Evolutionary conservation across 2,329 filamentous ascomycete species (phyloP).

Genomic region (Chaetomium globosum): DNA sequence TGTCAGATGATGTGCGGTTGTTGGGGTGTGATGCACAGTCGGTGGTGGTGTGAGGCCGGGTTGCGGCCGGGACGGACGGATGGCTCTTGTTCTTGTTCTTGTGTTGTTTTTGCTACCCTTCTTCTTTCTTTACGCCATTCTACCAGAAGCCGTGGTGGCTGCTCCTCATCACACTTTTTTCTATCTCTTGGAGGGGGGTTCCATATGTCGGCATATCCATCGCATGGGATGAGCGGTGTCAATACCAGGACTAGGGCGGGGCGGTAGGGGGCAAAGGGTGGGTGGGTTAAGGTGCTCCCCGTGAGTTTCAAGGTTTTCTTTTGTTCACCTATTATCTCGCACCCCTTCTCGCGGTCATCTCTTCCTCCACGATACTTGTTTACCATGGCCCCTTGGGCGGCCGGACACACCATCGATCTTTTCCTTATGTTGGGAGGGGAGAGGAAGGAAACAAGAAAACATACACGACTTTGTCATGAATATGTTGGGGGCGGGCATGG

Average conservation of each 20-base stretch:
- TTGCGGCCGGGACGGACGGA: background rate
- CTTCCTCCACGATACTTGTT: background rate
- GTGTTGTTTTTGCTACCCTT: background rate
- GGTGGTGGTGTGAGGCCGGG: background rate
- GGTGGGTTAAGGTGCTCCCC: background rate
- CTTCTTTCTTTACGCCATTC: background rate
- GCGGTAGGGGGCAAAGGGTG: background rate
- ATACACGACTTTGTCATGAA: background rate
- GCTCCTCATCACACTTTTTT: conserved; percentile 9
- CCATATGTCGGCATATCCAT: conserved; percentile 12
- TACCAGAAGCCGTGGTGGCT: background rate
- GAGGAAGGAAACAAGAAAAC: background rate
- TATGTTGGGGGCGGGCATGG: background rate
- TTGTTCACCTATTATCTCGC: background rate
- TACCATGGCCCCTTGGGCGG: background rate
- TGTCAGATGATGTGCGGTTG: background rate
- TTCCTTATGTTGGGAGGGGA: background rate
- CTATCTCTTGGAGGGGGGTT: background rate
- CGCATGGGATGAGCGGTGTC: conserved; percentile 9
- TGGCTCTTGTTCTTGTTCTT: background rate
- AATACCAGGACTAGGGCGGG: conserved; percentile 5
- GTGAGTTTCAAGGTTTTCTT: conserved; percentile 4
- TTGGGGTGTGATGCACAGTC: background rate
- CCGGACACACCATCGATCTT: background rate
- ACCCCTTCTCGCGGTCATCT: background rate